Base-by-base conservation (phyloP, 805 yeast genomes). In the Torulaspora indica region DNA sequence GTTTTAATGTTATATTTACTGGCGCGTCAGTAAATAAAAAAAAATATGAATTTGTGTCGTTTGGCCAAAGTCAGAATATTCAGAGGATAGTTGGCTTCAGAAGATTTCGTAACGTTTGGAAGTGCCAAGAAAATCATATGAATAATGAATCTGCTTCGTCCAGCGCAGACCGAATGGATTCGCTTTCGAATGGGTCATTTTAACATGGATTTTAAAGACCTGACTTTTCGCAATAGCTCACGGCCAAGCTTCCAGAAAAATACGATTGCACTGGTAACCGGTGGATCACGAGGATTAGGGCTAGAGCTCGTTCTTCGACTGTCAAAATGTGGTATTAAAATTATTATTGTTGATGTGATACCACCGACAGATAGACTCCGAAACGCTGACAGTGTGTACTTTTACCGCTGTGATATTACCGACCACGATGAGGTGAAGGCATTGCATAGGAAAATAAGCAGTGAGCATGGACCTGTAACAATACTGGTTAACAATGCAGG, bases 401-500 rank as follows among this genome's bases (percentile, higher is more conserved):
- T 80, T 60, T 78, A 73, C 50, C 49, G 66, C 36, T 86, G 95
- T 62, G 95, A 91, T 63, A 85, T 91, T 3, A 70, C 88, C 37
- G 62, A 76, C 40, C 49, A 72, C 13, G 57, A 61, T 2, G 71
- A 74, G 14, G 74, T 89, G 5, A 53, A 60, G 15, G 55, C 57
- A 2, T 57, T 71, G 30, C 73, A 74, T 5, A 57, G 57, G 5
- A 45, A 37, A 8, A 76, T 89, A 24, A 57, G 56, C 27, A 38
- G 56, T n/a, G 73, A 76, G 18, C 52, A 57, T 34, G 95, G 95
- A 0, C 53, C 53, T 0, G 81, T 85, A 0, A 75, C 89, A 0
- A 71, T 89, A 1, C 65, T 91, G 12, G 74, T 91, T 40, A 90
- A 90, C 63, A 90, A 91, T 61, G 98, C 97, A 0, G 98, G 87